phyloP scores from a whole-genome alignment of 768 basidiomycete species.

The Naganishia vaughanmartiniae region DNA sequence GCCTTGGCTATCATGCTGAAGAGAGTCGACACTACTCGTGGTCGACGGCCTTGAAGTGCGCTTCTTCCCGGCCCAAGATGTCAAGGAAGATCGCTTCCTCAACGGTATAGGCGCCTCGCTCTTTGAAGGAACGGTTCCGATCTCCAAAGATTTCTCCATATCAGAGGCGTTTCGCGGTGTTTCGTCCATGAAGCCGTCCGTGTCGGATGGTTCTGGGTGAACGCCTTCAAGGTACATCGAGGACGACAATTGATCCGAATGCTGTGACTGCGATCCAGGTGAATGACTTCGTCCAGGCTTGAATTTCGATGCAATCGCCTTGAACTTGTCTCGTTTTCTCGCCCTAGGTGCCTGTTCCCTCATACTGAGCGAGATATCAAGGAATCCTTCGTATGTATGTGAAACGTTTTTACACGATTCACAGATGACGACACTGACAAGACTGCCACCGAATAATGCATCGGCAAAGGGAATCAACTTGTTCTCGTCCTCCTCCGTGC shows the following conservation, averaged over 20 bases:
- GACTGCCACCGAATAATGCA: slow-evolving; percentile 82
- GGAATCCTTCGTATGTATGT: slow-evolving; percentile 88
- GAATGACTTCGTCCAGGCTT: slow-evolving; percentile 51
- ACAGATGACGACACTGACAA: slow-evolving; percentile 89
- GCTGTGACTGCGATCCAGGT: slow-evolving; percentile 25
- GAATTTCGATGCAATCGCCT: slow-evolving; percentile 68
- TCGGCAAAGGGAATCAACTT: slow-evolving; percentile 72
- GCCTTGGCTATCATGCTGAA: slow-evolving; percentile 5
- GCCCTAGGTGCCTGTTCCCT: slow-evolving; percentile 53
- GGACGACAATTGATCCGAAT: slow-evolving; percentile 20
- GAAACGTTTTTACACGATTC: slow-evolving; percentile 91
- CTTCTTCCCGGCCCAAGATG: slow-evolving; percentile 24
- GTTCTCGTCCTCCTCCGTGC: slow-evolving; percentile 54
- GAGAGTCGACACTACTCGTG: slow-evolving; percentile 27
- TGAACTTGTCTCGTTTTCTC: slow-evolving; percentile 64
- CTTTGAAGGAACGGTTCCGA: slow-evolving; percentile 52
- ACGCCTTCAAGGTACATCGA: slow-evolving; percentile 34
- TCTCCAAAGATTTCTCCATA: slow-evolving; percentile 62
- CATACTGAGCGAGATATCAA: slow-evolving; percentile 86
- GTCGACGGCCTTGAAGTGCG: slow-evolving; percentile 19
- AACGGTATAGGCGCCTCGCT: slow-evolving; percentile 5
- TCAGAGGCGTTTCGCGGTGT: slow-evolving; percentile 21
- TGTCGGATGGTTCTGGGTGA: slow-evolving; percentile 21
- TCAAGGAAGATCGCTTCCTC: slow-evolving; percentile 27
- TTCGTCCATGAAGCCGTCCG: slow-evolving; percentile 16